Conservation (phyloP, 2,329 filamentous ascomycete genomes). For the Phialemoniopsis sp. region DNA sequence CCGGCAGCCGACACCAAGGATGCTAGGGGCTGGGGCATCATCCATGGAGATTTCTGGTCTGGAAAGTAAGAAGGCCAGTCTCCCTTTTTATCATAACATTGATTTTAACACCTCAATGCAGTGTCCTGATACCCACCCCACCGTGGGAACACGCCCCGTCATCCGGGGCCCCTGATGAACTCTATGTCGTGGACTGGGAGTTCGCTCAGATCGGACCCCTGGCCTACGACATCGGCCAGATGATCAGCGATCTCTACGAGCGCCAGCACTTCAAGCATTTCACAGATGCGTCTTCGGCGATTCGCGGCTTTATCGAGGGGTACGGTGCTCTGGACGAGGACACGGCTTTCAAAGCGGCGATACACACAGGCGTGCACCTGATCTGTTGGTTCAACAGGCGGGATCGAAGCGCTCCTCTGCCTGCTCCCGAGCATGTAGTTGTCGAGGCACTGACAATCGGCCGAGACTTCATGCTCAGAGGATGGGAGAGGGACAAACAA, state of each 20-base stretch:
- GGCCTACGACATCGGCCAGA: conserved; percentile 32
- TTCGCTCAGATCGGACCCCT: conserved; percentile 28
- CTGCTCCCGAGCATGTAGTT: conserved; percentile 5
- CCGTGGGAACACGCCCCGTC: too few relatives aligned
- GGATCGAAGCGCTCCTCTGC: background rate
- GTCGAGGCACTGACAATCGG: conserved; percentile 6
- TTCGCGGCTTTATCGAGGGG: conserved; percentile 28
- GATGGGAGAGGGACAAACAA: conserved; percentile 10
- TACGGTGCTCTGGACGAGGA: conserved; percentile 28
- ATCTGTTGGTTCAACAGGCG: conserved; percentile 19
- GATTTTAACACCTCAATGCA: background rate
- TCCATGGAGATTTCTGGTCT: conserved; percentile 37
- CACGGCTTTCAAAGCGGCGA: conserved; percentile 30
- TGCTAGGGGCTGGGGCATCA: conserved; percentile 15
- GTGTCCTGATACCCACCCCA: too few relatives aligned
- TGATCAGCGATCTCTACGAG: conserved; percentile 35
- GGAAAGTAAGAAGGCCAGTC: conserved; percentile 39
- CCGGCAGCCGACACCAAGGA: conserved; percentile 5
- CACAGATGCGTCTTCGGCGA: conserved; percentile 19
- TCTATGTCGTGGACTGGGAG: conserved; percentile 40
- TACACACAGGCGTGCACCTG: conserved; percentile 34
- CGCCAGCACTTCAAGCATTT: conserved; percentile 26
- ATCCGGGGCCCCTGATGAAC: conserved; percentile 7
- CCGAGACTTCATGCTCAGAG: conserved; percentile 10
- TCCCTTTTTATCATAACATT: background rate